phyloP scores from a whole-genome alignment of 2,329 filamentous ascomycete genomes.

The Monilinia fructicola region DNA sequence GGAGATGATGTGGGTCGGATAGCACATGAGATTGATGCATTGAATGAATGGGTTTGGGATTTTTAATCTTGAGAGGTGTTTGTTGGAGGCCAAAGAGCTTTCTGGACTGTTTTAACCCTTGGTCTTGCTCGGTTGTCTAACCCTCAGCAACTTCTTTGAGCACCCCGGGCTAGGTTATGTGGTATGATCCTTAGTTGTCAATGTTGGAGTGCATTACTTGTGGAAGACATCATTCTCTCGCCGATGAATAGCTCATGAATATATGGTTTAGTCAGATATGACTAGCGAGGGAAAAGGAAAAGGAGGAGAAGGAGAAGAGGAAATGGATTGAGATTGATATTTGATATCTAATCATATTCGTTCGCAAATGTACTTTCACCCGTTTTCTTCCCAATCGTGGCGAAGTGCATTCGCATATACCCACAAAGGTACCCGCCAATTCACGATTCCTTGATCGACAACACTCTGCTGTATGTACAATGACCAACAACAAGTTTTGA shows the following conservation, averaged over 20 bases:
- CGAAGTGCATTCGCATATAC: too few relatives aligned
- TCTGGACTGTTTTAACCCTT: slow-evolving; percentile 5
- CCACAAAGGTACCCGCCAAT: too few relatives aligned
- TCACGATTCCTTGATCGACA: too few relatives aligned
- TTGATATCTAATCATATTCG: too few relatives aligned
- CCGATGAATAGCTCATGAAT: not conserved
- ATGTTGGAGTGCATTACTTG: not conserved
- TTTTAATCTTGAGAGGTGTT: slow-evolving; percentile 38
- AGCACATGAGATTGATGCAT: slow-evolving; percentile 39
- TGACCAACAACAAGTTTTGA: too few relatives aligned
- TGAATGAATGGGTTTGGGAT: slow-evolving; percentile 42
- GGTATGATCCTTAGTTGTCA: not conserved
- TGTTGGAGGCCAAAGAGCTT: slow-evolving; percentile 40
- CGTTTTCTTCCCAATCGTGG: too few relatives aligned
- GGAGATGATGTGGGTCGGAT: slow-evolving; percentile 42
- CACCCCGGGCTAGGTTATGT: not conserved
- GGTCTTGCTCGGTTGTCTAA: not conserved
- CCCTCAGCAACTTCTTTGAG: not conserved
- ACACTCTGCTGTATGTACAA: too few relatives aligned
- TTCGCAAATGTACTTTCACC: too few relatives aligned
- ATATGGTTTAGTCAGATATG: too few relatives aligned
- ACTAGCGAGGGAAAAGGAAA: too few relatives aligned
- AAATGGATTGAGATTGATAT: too few relatives aligned
- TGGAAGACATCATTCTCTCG: not conserved
- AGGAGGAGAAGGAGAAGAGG: too few relatives aligned